Evolutionary conservation across 2,329 filamentous ascomycete species (phyloP).

Genomic region (Colletotrichum gloeosporioides): DNA sequence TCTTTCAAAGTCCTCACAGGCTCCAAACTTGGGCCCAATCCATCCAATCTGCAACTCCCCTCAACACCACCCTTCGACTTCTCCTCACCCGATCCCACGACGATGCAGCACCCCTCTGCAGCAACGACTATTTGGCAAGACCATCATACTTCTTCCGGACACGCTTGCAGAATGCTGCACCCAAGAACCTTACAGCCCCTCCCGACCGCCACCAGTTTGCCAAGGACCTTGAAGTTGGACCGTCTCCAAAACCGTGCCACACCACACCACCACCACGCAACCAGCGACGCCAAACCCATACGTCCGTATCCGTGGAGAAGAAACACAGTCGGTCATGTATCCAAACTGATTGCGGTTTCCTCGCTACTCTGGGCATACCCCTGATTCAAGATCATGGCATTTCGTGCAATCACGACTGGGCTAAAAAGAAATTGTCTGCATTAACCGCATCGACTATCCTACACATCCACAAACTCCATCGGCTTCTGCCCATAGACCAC

Average conservation of each 20-base stretch:
- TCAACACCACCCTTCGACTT: neutral
- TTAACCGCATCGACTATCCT: neutral
- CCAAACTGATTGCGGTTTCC: neutral
- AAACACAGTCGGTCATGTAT: neutral
- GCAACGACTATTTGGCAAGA: neutral
- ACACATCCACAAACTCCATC: neutral
- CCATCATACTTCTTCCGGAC: neutral
- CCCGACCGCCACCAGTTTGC: neutral
- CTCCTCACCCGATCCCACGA: neutral
- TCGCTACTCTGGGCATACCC: neutral
- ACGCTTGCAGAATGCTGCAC: neutral
- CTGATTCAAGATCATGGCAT: neutral
- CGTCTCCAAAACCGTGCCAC: neutral
- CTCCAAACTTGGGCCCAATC: neutral
- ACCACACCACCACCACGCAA: neutral
- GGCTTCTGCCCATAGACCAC: slow-evolving; percentile 60
- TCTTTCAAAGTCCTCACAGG: neutral
- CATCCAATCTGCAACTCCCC: neutral
- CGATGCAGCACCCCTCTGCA: neutral
- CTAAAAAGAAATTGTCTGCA: neutral
- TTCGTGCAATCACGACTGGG: neutral
- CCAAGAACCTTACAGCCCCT: neutral
- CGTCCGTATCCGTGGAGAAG: neutral
- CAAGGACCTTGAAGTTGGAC: neutral
- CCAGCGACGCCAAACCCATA: neutral